Base-by-base conservation (phyloP, 495 filamentous ascomycete genomes). In the Hypoxylon trugodes region DNA sequence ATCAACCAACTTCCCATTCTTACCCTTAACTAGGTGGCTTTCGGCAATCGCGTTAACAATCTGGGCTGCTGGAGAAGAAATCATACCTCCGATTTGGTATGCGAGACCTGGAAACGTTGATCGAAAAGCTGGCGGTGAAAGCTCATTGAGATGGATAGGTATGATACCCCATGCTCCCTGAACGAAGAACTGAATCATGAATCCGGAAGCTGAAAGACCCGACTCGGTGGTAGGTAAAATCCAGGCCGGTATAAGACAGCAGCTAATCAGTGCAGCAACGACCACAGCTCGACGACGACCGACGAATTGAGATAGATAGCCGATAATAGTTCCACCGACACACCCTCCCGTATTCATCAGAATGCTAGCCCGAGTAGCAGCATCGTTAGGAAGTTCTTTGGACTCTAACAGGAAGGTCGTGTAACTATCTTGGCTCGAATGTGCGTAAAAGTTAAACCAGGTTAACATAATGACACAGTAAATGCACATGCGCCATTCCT, bases 91-190 rank as follows among this genome's bases (percentile, higher is more conserved):
- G 2, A 92, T 66, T 73, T 93, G 89, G 73, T 91, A 91, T 0
- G 87, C 87, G 46, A 84, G 72, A 21, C 87, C 88, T 0, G 85
- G 84, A 76, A 89, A 87, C 4, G 76, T 83, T 2, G 89, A 89
- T n/a, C 89, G 83, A 78, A 89, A 91, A 1, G 87, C 87, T 0
- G 86, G 83, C 4, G 89, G 90, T 0, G 89, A 85, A 0, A 92
- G 82, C 76, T 93, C 90, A 71, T 90, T 90, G 43, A 93, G 80
- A 65, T 91, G 90, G 64, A 92, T 72, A 6, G 90, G 90, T 24
- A 92, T 86, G 4, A 92, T 85, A 33, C 90, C 89, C 87, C 86
- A 93, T 0, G 88, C 87, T 6, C 90, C 90, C 66, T 92, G 87
- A 21, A 91, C 82, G 69, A 89, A 91, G 73, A 91, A 91, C 68